Conservation (phyloP, 108 stramenopile species). For the Fragilariopsis cylindrus region DNA sequence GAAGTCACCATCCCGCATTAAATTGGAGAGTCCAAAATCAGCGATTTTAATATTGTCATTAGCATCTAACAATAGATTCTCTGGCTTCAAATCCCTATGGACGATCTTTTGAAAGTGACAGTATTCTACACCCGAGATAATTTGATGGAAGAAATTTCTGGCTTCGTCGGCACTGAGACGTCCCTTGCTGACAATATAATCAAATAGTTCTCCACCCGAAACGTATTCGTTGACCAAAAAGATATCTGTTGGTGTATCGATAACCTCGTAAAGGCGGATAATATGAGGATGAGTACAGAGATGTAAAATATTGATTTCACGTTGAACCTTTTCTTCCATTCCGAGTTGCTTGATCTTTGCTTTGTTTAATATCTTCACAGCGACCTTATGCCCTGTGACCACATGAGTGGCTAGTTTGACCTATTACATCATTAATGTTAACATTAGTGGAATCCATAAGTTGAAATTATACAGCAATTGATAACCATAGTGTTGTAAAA, state of each 20-base stretch:
- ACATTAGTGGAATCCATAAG: background rate
- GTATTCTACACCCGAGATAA: slow-evolving; percentile 97
- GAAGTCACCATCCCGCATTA: slow-evolving; percentile 98
- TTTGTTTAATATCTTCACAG: slow-evolving; percentile 99
- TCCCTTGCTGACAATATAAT: slow-evolving; percentile 98
- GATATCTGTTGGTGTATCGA: slow-evolving; percentile 99
- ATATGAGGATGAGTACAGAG: slow-evolving; percentile 99
- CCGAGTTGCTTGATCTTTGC: slow-evolving; percentile 97
- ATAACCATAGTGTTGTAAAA: background rate
- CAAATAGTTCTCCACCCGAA: slow-evolving; percentile 98
- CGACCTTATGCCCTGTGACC: slow-evolving; percentile 98
- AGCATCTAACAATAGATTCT: slow-evolving; percentile 94
- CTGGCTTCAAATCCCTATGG: slow-evolving; percentile 98
- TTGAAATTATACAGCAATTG: background rate
- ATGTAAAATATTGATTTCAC: slow-evolving; percentile 99
- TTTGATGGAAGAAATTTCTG: slow-evolving; percentile 98
- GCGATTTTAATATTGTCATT: slow-evolving; percentile 98
- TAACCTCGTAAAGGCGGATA: slow-evolving; percentile 96
- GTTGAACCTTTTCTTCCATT: slow-evolving; percentile 99
- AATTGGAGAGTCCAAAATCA: slow-evolving; percentile 98
- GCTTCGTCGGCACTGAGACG: slow-evolving; percentile 95
- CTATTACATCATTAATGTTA: slow-evolving; percentile 21
- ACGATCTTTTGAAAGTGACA: slow-evolving; percentile 99
- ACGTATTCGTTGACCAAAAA: slow-evolving; percentile 99
- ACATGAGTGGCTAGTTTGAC: slow-evolving; percentile 97